Evolutionary conservation across 768 basidiomycete genomes (phyloP).

Genomic region (Panus rudis): DNA sequence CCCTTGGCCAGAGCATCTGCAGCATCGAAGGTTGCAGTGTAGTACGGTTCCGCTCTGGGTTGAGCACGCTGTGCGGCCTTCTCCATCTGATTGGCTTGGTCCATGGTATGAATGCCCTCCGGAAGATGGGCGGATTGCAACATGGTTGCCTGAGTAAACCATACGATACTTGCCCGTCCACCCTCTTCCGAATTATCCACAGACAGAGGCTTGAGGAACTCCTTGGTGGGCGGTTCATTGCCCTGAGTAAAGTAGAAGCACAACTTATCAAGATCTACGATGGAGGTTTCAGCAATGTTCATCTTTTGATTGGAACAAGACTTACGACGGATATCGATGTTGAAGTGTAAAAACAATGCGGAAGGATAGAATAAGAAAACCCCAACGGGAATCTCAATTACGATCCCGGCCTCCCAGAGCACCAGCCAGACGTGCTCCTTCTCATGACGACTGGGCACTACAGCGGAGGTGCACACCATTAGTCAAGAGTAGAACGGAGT

Average conservation of each 20-base stretch:
- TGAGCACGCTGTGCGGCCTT: not conserved
- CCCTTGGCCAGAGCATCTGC: not conserved
- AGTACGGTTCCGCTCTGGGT: not conserved
- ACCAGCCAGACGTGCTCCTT: constrained; percentile 25
- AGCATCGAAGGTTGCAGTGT: not conserved
- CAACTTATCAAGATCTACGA: too few species aligned
- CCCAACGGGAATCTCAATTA: constrained; percentile 28
- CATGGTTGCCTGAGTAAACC: constrained; percentile 4
- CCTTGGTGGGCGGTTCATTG: too few species aligned
- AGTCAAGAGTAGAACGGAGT: too few species aligned
- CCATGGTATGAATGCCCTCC: not conserved
- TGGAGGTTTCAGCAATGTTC: too few species aligned
- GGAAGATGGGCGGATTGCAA: not conserved
- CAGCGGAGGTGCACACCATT: too few species aligned
- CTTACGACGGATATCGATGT: constrained; percentile 19
- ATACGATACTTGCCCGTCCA: constrained; percentile 4
- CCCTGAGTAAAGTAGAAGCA: too few species aligned
- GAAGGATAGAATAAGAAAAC: constrained; percentile 25
- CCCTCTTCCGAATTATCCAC: too few species aligned
- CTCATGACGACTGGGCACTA: too few species aligned
- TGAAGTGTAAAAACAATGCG: constrained; percentile 28
- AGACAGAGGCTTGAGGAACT: too few species aligned
- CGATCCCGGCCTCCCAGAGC: constrained; percentile 28
- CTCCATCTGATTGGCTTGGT: not conserved
- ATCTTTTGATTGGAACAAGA: not conserved